phyloP scores from a whole-genome alignment of 2,329 filamentous ascomycete genomes.

The Emmonsiellopsis sp. region DNA sequence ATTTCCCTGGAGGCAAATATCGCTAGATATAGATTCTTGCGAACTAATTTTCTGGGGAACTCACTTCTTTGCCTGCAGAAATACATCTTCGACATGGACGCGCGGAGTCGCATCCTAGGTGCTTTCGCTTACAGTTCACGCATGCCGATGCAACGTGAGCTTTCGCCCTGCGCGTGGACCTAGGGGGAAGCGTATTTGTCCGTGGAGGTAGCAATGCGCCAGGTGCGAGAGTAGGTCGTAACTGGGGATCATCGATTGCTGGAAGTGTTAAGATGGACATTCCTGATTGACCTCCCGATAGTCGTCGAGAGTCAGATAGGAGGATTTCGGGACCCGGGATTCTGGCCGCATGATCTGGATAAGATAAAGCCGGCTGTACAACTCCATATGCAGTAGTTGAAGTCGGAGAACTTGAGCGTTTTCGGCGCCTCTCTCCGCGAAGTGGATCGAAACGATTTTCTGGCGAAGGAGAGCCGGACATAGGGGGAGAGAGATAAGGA shows the following conservation, averaged over 20 bases:
- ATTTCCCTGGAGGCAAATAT: not conserved
- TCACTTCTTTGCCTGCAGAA: conserved; percentile 28
- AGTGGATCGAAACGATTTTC: conserved; percentile 16
- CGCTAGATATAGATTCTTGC: too few species aligned
- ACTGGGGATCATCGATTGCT: conserved; percentile 6
- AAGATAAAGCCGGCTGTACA: conserved; percentile 6
- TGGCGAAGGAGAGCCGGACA: conserved; percentile 24
- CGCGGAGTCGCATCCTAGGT: conserved; percentile 26
- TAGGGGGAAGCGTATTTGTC: conserved; percentile 14
- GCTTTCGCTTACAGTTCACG: conserved; percentile 31
- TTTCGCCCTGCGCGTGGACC: conserved; percentile 25
- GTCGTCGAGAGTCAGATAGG: not conserved
- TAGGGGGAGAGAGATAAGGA: conserved; percentile 24
- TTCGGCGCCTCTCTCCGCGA: conserved; percentile 18
- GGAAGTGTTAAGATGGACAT: not conserved
- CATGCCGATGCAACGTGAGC: conserved; percentile 30
- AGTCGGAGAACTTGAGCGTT: conserved; percentile 17
- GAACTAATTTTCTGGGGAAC: conserved; percentile 1
- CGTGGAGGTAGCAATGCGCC: conserved; percentile 8
- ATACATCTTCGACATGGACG: conserved; percentile 27
- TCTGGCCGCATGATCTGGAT: conserved; percentile 6
- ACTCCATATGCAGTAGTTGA: conserved; percentile 1
- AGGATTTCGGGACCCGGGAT: conserved; percentile 1
- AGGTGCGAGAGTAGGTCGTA: conserved; percentile 8
- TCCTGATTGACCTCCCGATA: not conserved